Conservation (phyloP, 257 asterid genomes). For the Przewalskia tangutica region DNA sequence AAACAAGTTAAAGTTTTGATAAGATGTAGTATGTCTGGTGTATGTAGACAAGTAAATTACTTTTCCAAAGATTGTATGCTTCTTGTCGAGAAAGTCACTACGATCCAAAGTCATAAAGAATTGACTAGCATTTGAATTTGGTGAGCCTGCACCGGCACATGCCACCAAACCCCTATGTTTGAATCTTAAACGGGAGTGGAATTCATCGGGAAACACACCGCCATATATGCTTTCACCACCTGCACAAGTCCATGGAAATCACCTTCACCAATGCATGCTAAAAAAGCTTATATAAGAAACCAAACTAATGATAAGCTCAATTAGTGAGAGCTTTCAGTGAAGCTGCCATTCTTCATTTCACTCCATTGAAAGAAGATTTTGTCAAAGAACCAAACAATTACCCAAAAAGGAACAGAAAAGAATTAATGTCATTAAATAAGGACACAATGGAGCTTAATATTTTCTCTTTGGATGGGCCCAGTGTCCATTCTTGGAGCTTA, state of each 20-base stretch:
- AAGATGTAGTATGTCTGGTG: neutral
- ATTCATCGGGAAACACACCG: slow-evolving; percentile 74
- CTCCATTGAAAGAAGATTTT: neutral
- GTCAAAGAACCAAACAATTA: neutral
- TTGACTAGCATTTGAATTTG: slow-evolving; percentile 91
- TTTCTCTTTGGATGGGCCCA: neutral
- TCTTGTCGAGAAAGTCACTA: slow-evolving; percentile 85
- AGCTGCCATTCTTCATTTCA: neutral
- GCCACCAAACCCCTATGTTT: slow-evolving; percentile 98
- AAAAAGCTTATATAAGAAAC: neutral
- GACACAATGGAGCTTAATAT: neutral
- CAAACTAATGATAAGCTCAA: neutral
- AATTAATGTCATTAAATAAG: neutral
- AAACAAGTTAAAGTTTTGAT: slow-evolving; percentile 2
- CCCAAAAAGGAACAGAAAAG: neutral
- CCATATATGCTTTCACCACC: slow-evolving; percentile 98
- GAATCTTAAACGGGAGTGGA: slow-evolving; percentile 92
- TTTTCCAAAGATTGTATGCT: slow-evolving; percentile 93
- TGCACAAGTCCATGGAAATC: slow-evolving; percentile 17
- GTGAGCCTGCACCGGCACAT: slow-evolving; percentile 78
- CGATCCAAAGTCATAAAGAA: slow-evolving; percentile 84
- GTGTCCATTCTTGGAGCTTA: neutral
- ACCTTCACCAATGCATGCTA: slow-evolving; percentile 5
- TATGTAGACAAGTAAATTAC: slow-evolving; percentile 27
- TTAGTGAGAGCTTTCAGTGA: neutral